Evolutionary conservation across 106 monocot genomes (phyloP).

Genomic region (Dioscorea zingiberensis): DNA sequence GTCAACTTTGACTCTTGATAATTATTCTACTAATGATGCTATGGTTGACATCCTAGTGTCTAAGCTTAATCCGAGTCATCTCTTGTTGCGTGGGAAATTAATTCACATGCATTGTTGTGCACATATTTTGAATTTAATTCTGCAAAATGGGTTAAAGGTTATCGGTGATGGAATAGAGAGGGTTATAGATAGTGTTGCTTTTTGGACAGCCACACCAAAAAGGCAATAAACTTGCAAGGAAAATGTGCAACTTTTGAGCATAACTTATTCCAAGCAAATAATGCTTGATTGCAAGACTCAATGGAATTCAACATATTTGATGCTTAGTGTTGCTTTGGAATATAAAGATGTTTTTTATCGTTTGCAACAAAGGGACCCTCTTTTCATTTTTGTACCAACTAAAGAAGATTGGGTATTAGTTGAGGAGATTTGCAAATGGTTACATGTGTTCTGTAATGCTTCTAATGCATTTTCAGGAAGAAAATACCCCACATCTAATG

Average conservation of each 20-base stretch:
- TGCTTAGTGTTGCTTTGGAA: not conserved
- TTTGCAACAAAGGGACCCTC: not conserved
- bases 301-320: constrained; percentile 6
- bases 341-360: not conserved
- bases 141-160: not conserved
- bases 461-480: not conserved
- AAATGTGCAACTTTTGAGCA: not conserved
- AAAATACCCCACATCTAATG: not conserved
- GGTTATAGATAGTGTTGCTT: not conserved
- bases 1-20: not conserved
- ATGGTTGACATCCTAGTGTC: not conserved
- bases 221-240: not conserved
- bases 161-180: not conserved
- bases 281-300: constrained; percentile 3
- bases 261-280: not conserved
- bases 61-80: not conserved
- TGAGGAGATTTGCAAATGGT: not conserved
- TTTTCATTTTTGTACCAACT: not conserved
- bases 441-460: not conserved
- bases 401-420: not conserved
- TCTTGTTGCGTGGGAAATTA: not conserved
- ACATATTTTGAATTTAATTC: not conserved
- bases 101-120: not conserved
- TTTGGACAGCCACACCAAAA: not conserved
- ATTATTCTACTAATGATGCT: constrained; percentile 2